Conservation (phyloP, 1,139 yeast genomes). For the Blastobotrys niveus region DNA sequence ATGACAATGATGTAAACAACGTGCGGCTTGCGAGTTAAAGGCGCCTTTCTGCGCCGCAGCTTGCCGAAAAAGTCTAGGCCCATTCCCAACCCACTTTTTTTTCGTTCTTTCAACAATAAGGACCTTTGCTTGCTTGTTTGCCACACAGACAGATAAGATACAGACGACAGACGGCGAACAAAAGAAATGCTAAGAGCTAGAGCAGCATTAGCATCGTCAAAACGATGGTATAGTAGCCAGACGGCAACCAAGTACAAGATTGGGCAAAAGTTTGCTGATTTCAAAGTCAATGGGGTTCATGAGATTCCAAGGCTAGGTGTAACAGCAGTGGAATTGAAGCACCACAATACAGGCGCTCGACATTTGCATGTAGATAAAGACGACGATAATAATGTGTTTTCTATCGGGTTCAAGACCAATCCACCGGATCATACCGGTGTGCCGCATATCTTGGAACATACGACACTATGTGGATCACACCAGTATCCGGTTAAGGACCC, state of each 20-base stretch:
- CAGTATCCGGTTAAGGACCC: slow-evolving; percentile 95
- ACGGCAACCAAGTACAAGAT: slow-evolving; percentile 24
- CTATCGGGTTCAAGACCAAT: slow-evolving; percentile 85
- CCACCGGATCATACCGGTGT: slow-evolving; percentile 93
- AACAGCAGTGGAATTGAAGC: slow-evolving; percentile 69
- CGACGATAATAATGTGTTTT: slow-evolving; percentile 71
- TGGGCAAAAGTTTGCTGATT: slow-evolving; percentile 62
- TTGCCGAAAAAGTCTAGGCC: no score
- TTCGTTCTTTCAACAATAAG: no score
- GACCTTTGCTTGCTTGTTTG: no score
- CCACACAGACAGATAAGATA: no score
- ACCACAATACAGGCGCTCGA: slow-evolving; percentile 62
- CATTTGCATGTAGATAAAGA: slow-evolving; percentile 82
- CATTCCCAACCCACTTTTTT: no score
- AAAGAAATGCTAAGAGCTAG: no score
- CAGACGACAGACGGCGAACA: no score
- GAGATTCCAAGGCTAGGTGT: slow-evolving; percentile 78
- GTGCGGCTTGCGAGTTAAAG: no score
- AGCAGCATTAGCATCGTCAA: no score
- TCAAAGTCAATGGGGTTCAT: slow-evolving; percentile 52
- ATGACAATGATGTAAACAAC: no score
- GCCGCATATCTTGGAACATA: slow-evolving; percentile 93
- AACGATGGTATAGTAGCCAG: neutral
- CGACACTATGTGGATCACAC: slow-evolving; percentile 87
- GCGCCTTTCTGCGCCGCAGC: no score